Evolutionary conservation across 306 rosid genomes (phyloP), one percentile per base, ranked within the genome.

Genomic region (Fragaria nilgerrensis): DNA sequence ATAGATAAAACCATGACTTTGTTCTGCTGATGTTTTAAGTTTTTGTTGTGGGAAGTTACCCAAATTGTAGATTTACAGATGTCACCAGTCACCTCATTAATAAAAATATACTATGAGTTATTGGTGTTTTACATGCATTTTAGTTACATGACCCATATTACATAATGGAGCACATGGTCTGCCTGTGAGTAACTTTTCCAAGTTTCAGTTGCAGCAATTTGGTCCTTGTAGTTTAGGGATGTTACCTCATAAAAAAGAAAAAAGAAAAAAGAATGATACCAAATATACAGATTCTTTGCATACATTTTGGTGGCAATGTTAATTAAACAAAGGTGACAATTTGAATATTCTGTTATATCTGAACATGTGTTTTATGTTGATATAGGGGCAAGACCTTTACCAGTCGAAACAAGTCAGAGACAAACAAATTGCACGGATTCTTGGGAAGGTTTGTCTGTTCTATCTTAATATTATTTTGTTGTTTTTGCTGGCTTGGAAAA

Each of bases 321-420:
- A 5, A 10, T 61, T 25, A 11, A 34, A 7, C 48, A 34, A 48
- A n/a, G 48, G 32, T 11, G 27, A 17, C 49, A 39, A 15, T 34
- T 61, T 13, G 58, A 23, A 20, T 16, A 34, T 29, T 71, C 16
- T 62, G 27, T 48, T 39, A 44, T 41, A 43, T 43, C 48, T 70
- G 68, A 27, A 16, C 19, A n/a, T 69, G 53, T 77, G 20, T 59
- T 56, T 37, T 77, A 12, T 75, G 72, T 77, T 49, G 29, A 73
- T 68, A 73, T 68, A 93, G 96, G 98, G 98, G 61, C 91, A 88
- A 88, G 98, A 88, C 81, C 83, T 93, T 78, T 93, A 89, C 85
- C 67, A 64, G 83, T 90, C 96, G 0, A 93, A 93, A 76, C 92
- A 90, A 89, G 89, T 93, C 82, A 89, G 96, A 85, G 97, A 89